A percentile compares a stretch with the other conserved stretches of the same genome.
phyloP scores from a whole-genome alignment of 2,329 filamentous ascomycete species.

The Stemphylium vesicarium region DNA sequence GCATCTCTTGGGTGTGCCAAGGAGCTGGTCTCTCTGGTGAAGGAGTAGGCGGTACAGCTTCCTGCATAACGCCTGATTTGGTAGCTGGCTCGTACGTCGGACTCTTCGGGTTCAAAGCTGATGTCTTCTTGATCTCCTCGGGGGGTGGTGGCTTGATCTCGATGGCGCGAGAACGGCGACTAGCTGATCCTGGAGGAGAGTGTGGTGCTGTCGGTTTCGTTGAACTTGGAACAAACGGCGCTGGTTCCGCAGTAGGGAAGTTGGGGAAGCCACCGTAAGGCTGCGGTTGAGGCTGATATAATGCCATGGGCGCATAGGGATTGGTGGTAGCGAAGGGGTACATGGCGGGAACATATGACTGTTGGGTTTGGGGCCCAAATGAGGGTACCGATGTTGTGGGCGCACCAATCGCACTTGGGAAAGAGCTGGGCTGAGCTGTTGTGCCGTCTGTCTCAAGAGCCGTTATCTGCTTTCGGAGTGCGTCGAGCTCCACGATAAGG shows the following conservation, averaged over 20 bases:
- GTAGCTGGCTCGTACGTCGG: constrained; percentile 48
- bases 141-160: constrained; percentile 50
- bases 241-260: constrained; percentile 26
- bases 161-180: constrained; percentile 49
- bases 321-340: constrained; percentile 30
- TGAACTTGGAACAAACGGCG: constrained; percentile 28
- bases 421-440: constrained; percentile 13
- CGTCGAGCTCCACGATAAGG: constrained; percentile 46
- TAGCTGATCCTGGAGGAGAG: constrained; percentile 42
- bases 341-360: constrained; percentile 29
- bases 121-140: constrained; percentile 36
- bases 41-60: constrained; percentile 36
- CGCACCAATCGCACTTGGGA: constrained; percentile 14
- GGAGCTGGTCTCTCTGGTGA: constrained; percentile 42
- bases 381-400: constrained; percentile 18
- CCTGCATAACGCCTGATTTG: constrained; percentile 20
- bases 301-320: constrained; percentile 35
- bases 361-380: constrained; percentile 36
- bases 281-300: constrained; percentile 31
- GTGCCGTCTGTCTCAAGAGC: constrained; percentile 29
- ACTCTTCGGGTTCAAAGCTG: constrained; percentile 48
- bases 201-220: constrained; percentile 19
- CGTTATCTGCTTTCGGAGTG: constrained; percentile 44
- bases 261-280: constrained; percentile 27
- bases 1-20: constrained; percentile 33